phyloP scores from a whole-genome alignment of 1,139 yeast species.

The Suhomyces guaymorum region DNA sequence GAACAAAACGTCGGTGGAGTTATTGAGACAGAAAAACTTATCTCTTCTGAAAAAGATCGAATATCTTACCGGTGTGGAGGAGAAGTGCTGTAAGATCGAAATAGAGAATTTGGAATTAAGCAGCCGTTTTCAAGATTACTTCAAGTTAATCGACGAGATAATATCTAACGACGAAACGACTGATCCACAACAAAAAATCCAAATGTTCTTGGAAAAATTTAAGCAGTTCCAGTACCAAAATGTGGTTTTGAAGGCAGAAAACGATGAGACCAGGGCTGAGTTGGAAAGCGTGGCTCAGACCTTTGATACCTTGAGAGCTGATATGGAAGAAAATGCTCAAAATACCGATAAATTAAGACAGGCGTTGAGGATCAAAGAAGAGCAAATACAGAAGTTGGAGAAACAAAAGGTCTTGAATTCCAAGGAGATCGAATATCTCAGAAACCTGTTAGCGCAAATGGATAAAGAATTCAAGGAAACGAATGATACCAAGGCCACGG shows the following conservation, averaged over 20 bases:
- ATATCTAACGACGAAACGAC: conserved; percentile 21
- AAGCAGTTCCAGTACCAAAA: conserved; percentile 41
- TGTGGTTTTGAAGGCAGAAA: conserved; percentile 30
- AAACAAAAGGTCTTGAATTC: conserved; percentile 54
- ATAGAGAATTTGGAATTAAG: conserved; percentile 52
- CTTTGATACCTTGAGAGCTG: conserved; percentile 1
- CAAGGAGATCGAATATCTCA: conserved; percentile 62
- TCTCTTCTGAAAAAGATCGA: conserved; percentile 38
- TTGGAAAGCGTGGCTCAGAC: conserved; percentile 3
- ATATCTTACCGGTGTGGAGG: conserved; percentile 46
- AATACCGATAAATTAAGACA: conserved; percentile 26
- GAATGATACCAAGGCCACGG: conserved; percentile 26
- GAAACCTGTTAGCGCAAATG: conserved; percentile 43
- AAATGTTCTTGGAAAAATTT: conserved; percentile 34
- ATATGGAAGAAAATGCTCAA: conserved; percentile 4
- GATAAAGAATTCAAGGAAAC: conserved; percentile 28
- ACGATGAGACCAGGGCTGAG: conserved; percentile 7
- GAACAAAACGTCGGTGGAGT: conserved; percentile 40
- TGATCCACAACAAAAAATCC: conserved; percentile 21
- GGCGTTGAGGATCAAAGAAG: conserved; percentile 31
- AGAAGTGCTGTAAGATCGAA: conserved; percentile 51
- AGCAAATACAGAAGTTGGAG: conserved; percentile 45
- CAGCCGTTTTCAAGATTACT: conserved; percentile 39
- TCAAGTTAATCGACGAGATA: conserved; percentile 28
- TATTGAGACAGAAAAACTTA: conserved; percentile 41